Evolutionary conservation across 75 land plant species (phyloP), one percentile per base, ranked within the genome.

Genomic region (Sequoia sempervirens): DNA sequence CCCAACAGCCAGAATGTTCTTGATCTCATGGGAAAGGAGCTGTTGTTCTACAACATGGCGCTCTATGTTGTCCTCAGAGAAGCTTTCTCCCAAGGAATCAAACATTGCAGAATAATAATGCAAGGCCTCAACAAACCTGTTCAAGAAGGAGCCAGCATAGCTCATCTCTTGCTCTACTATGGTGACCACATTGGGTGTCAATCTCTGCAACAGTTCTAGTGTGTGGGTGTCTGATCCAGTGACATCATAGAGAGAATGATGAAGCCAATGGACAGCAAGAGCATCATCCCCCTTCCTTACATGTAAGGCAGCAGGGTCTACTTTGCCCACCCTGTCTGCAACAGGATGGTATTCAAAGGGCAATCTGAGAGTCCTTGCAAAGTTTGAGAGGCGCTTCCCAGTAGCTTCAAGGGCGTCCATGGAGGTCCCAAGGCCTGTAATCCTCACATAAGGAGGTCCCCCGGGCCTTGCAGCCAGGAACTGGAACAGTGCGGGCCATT

Each of bases 111-210:
- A 53, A 38, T 85, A 85, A 40, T 85, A 85, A 61, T 85, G 86
- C 85, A 85, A 12, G 37, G 86, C 66, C 12, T 85, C 86, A 14
- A 85, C 46, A 46, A 85, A 85, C 84, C 86, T 82, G 8, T 20
- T 56, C 34, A 85, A 26, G 23, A 85, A 85, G 8, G 69, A 68
- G 11, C 81, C 82, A 32, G 83, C 81, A n/a, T 85, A 84, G 86
- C 70, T 85, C 43, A 85, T 85, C 20, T 85, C 86, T 38, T 85
- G 86, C 86, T 85, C 86, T 32, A 85, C 86, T 46, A 85, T n/a
- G 20, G 86, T 85, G 66, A 85, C 6, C 1, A 85, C 68, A 32
- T 30, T 50, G 45, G 86, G 86, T 2, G 85, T 34, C 20, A 79
- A 82, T 26, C 80, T 41, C 26, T 45, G 40, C 17, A 84, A 12